phyloP scores from a whole-genome alignment of 208 protist genomes.

The Crithidia thermophila region DNA sequence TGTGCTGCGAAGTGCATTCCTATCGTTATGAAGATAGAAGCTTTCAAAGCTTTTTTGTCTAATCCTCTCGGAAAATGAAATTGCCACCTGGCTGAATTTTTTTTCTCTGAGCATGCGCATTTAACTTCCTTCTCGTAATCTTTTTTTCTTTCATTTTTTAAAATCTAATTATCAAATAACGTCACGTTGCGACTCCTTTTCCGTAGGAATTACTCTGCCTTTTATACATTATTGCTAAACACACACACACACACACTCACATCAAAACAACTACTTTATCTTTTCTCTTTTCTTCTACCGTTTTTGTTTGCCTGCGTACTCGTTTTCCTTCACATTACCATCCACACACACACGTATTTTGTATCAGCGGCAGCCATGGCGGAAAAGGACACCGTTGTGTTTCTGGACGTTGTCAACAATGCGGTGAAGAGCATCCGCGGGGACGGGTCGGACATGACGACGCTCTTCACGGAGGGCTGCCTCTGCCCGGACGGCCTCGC shows the following conservation, averaged over 20 bases:
- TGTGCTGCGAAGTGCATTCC: no score
- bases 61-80: no score
- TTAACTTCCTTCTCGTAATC: slow-evolving; percentile 4
- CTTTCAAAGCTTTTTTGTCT: no score
- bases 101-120: no score
- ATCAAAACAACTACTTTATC: not conserved
- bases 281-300: not conserved
- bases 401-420: slow-evolving; percentile 19
- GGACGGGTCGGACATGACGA: slow-evolving; percentile 23
- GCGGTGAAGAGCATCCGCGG: slow-evolving; percentile 29
- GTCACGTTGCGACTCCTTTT: no score
- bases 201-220: no score
- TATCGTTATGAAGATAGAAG: no score
- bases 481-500: slow-evolving; percentile 38
- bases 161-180: no score
- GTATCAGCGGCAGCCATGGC: no score
- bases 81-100: no score
- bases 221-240: no score
- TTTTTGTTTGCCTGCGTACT: not conserved
- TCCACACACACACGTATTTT: not conserved
- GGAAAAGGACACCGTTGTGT: slow-evolving; percentile 25
- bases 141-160: not conserved
- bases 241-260: no score
- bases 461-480: slow-evolving; percentile 33
- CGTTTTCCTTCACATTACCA: not conserved